Base-by-base conservation (phyloP, 169 alveolate genomes). In the Cryptosporidium andersoni region DNA sequence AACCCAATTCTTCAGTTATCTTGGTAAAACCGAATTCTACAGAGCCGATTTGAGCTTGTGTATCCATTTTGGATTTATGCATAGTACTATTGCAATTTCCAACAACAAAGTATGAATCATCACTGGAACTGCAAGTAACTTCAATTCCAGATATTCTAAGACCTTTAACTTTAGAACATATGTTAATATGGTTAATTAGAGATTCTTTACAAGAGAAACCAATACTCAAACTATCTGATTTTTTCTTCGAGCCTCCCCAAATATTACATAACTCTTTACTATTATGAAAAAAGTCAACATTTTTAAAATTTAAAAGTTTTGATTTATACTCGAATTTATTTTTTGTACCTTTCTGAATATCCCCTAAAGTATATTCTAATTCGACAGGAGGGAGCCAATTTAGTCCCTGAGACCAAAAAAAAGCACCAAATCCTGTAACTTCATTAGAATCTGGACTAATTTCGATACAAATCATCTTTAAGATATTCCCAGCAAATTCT, bases 371-470 rank as follows among this genome's bases (percentile, higher is more conserved):
- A 37, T 66, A 63, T 25, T 66, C 74, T 11, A 74, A 74, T 55
- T 58, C 60, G n/a, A 56, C 43, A n/a, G 43, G 63, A 6, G 67
- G 25, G 8, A 58, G 64, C 85, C 85, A 74, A 45, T 74, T 58
- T 37, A 74, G 45, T 7, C 85, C 85, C 14, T 74, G 85, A 4
- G 85, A 74, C 51, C 45, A 43, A 74, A 74, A 74, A 43, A 58
- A 74, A 8, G 74, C 85, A 11, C 85, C 85, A 43, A 74, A 74
- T 2, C 85, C 85, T 25, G 85, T 74, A 1, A 74, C 51, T 34
- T 74, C 68, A 8, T 60, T 74, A 8, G 85, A 74, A 3, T 4
- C 40, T 34, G 55, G 74, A 9, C 85, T 68, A 58, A 74, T 25
- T 37, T 74, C 85, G 14, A 74, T 2, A n/a, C 85, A 74, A 43